Conservation (phyloP, 176 grass and related monocot genomes). For the Canna indica region DNA sequence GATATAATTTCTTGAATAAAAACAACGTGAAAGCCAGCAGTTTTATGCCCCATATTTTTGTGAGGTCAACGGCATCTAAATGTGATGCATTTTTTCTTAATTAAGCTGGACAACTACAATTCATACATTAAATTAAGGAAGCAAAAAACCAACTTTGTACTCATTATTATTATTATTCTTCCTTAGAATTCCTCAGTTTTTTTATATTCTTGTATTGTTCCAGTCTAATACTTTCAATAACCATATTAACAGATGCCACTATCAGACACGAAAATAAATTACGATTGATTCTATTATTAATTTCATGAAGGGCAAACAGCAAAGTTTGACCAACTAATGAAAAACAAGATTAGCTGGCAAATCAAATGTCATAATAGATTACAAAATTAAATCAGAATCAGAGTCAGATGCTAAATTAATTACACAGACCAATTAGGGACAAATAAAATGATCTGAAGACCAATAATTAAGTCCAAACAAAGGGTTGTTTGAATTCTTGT, state of each 20-base stretch:
- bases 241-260: background rate
- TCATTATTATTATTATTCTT: background rate
- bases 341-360: too few species aligned
- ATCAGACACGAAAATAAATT: background rate
- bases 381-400: too few species aligned
- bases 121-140: background rate
- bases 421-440: too few species aligned
- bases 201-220: background rate
- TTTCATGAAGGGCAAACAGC: background rate
- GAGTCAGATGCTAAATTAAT: too few species aligned
- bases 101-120: background rate
- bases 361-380: too few species aligned
- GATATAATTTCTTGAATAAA: background rate
- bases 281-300: background rate
- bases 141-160: background rate
- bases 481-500: too few species aligned
- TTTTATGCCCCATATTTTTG: background rate
- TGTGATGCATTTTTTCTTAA: background rate
- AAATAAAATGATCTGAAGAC: too few species aligned
- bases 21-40: background rate
- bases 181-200: background rate
- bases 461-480: too few species aligned
- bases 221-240: background rate
- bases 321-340: background rate
- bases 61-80: background rate